These are phyloP conservation scores for Cyberlindnera meyerae DNA, from an alignment of 805 yeast species.

Conservation along the genomic window DNA sequence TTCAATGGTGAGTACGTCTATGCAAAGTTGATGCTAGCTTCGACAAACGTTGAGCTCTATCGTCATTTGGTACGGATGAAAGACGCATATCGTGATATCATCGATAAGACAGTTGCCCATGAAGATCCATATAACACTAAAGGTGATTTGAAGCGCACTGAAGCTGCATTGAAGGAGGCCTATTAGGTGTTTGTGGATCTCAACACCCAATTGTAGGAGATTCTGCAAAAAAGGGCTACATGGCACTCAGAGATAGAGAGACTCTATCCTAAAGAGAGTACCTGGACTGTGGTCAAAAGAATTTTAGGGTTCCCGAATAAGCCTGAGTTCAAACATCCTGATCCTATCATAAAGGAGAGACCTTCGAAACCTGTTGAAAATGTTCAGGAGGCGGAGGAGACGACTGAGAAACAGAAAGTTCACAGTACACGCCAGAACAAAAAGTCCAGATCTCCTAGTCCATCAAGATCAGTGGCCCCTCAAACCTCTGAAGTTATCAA, in stretches of 20 bases:
- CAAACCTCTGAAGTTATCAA: too few relatives aligned
- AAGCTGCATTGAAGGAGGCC: not conserved
- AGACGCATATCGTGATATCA: slow-evolving; percentile 4
- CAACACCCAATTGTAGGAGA: not conserved
- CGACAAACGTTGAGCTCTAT: slow-evolving; percentile 7
- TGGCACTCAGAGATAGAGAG: not conserved
- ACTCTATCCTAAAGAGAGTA: not conserved
- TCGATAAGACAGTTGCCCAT: slow-evolving; percentile 2
- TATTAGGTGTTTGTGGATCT: not conserved
- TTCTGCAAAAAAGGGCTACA: not conserved
- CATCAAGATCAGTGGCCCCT: too few relatives aligned
- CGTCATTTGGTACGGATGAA: slow-evolving; percentile 4
- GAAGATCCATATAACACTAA: slow-evolving; percentile 13
- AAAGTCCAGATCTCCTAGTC: too few relatives aligned
- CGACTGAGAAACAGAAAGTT: too few relatives aligned
- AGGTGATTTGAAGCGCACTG: slow-evolving; percentile 4
- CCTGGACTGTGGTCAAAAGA: too few relatives aligned
- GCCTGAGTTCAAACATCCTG: too few relatives aligned
- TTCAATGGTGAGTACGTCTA: slow-evolving; percentile 16
- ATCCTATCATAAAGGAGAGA: too few relatives aligned
- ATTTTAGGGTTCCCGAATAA: too few relatives aligned
- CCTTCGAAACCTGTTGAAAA: too few relatives aligned
- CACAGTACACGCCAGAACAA: too few relatives aligned
- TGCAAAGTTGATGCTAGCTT: slow-evolving; percentile 9
- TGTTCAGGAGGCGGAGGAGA: too few relatives aligned